These are phyloP conservation scores for Berkeleyomyces rouxiae DNA, from an alignment of 2,329 filamentous ascomycete genomes.

Conservation along the genomic window DNA sequence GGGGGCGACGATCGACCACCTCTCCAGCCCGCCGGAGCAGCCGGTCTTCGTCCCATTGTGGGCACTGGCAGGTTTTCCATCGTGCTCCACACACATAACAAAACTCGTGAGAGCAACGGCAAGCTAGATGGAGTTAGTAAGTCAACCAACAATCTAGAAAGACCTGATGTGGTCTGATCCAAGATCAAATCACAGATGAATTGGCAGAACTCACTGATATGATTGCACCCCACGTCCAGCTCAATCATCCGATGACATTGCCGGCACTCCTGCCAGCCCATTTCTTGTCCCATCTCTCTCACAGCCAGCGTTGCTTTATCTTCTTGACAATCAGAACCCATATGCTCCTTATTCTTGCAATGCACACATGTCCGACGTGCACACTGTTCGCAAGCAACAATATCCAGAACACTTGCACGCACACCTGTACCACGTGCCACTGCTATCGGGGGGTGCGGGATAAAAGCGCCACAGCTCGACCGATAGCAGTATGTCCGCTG, in stretches of 20 bases:
- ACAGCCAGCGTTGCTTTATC: slow-evolving; percentile 26
- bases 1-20: not conserved
- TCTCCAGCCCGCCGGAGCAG: slow-evolving; percentile 3
- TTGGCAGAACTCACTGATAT: slow-evolving; percentile 33
- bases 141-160: not conserved
- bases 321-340: slow-evolving; percentile 28
- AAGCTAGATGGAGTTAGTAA: slow-evolving; percentile 21
- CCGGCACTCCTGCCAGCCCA: slow-evolving; percentile 36
- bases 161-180: too few species aligned
- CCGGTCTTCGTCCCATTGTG: slow-evolving; percentile 22
- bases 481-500: slow-evolving; percentile 35
- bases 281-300: slow-evolving; percentile 23
- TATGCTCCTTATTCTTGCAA: slow-evolving; percentile 33
- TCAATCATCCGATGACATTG: slow-evolving; percentile 32
- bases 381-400: slow-evolving; percentile 16
- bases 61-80: slow-evolving; percentile 27
- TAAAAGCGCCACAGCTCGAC: slow-evolving; percentile 29
- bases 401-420: not conserved
- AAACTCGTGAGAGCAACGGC: slow-evolving; percentile 30
- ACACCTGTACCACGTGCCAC: not conserved
- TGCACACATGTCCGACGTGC: slow-evolving; percentile 32
- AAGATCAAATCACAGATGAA: not conserved
- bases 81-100: slow-evolving; percentile 30
- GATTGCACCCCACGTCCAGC: slow-evolving; percentile 33
- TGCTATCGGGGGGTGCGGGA: slow-evolving; percentile 19